Percentiles rank a stretch among this genome's conserved stretches.
Evolutionary conservation across 2,329 filamentous ascomycete genomes (phyloP).

Genomic region (Parasarocladium wereldwijsianum): DNA sequence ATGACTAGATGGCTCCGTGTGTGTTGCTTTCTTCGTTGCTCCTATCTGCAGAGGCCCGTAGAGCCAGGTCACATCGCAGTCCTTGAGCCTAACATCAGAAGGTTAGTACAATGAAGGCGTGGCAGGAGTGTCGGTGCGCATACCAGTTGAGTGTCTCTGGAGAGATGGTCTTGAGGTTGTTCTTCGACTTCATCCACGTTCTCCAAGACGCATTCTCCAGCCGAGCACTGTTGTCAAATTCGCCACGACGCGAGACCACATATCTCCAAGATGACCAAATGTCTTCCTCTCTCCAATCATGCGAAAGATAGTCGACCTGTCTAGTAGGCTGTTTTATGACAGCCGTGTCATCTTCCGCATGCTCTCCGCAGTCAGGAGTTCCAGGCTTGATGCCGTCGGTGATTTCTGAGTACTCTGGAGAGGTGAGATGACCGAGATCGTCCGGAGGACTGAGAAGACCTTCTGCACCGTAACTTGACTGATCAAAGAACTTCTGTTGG

Average conservation of each 20-base stretch:
- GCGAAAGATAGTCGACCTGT: constrained; percentile 90
- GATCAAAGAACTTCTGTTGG: constrained; percentile 28
- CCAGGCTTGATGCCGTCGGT: constrained; percentile 42
- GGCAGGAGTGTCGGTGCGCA: constrained; percentile 16
- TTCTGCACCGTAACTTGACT: constrained; percentile 24
- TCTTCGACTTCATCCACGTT: constrained; percentile 89
- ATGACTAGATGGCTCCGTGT: constrained; percentile 23
- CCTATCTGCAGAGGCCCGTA: constrained; percentile 69
- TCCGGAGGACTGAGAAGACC: constrained; percentile 34
- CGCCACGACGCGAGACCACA: constrained; percentile 63
- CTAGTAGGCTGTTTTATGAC: constrained; percentile 62
- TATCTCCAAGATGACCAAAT: constrained; percentile 97
- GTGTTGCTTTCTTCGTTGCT: constrained; percentile 24
- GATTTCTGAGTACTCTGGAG: no score
- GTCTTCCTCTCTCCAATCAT: constrained; percentile 89
- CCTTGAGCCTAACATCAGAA: constrained; percentile 61
- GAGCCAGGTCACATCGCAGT: constrained; percentile 93
- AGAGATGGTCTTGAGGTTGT: constrained; percentile 72
- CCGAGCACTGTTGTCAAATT: constrained; percentile 67
- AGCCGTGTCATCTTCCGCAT: constrained; percentile 67
- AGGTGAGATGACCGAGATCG: no score
- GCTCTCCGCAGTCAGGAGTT: constrained; percentile 38
- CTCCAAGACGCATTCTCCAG: constrained; percentile 96
- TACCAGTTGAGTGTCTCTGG: constrained; percentile 91
- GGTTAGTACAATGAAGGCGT: constrained; percentile 14